A percentile compares a stretch with the other conserved stretches of the same genome.
Conservation (phyloP, 1,284 basidiomycete species). For the Ustilago tritici region DNA sequence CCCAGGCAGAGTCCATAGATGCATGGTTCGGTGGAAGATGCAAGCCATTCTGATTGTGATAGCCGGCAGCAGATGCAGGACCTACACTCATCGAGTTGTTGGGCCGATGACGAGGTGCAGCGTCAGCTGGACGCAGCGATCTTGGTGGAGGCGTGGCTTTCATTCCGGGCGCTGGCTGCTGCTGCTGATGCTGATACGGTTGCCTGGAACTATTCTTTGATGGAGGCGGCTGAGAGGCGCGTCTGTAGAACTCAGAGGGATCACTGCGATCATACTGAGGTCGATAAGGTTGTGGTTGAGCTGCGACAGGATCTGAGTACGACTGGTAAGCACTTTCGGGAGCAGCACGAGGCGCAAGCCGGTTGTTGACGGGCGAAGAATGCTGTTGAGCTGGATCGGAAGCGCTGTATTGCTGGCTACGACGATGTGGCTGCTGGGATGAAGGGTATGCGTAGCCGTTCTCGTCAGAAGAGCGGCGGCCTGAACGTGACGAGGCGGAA, state of each 20-base stretch:
- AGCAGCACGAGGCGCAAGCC: neutral
- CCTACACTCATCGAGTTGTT: constrained; percentile 14
- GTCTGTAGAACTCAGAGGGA: constrained; percentile 9
- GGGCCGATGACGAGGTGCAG: constrained; percentile 11
- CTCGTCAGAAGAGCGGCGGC: constrained; percentile 23
- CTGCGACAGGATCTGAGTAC: constrained; percentile 30
- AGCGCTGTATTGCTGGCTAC: constrained; percentile 19
- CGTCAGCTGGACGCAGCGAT: constrained; percentile 31
- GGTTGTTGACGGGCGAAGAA: constrained; percentile 26
- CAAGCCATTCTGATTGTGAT: constrained; percentile 4
- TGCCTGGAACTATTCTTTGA: constrained; percentile 1
- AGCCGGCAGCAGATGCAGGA: constrained; percentile 11
- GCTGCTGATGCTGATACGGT: constrained; percentile 10
- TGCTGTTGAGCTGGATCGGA: constrained; percentile 3
- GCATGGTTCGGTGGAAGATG: neutral
- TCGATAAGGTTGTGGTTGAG: constrained; percentile 8
- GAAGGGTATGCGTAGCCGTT: constrained; percentile 15
- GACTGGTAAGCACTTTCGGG: constrained; percentile 23
- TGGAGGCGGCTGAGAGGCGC: constrained; percentile 2
- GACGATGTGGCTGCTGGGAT: constrained; percentile 20
- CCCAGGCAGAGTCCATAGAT: constrained; percentile 5
- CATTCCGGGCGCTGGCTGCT: constrained; percentile 5
- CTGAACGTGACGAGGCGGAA: constrained; percentile 18
- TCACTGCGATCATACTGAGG: constrained; percentile 21
- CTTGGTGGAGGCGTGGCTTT: constrained; percentile 15